Conservation (phyloP, 768 basidiomycete species). For the Phlebiopsis gigantea region DNA sequence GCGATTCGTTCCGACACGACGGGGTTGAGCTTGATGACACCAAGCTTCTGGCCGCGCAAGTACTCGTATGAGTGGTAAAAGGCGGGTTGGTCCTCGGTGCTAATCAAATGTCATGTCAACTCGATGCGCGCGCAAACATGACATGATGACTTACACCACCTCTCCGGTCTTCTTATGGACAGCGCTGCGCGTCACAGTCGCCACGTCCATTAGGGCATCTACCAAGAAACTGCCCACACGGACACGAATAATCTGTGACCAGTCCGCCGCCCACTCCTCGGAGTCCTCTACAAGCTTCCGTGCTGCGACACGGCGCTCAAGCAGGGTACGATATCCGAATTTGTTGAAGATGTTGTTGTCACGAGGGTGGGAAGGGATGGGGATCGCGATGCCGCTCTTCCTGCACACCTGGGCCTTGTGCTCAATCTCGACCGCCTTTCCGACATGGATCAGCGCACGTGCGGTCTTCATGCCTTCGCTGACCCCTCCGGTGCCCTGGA, state of each 20-base stretch:
- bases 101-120: slow-evolving; percentile 20
- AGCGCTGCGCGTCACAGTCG: slow-evolving; percentile 62
- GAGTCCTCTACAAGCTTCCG: slow-evolving; percentile 59
- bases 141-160: slow-evolving; percentile 34
- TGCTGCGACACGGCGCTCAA: slow-evolving; percentile 60
- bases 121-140: slow-evolving; percentile 25
- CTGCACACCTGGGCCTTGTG: slow-evolving; percentile 81
- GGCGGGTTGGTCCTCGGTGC: slow-evolving; percentile 79
- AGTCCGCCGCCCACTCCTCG: slow-evolving; percentile 72
- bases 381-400: slow-evolving; percentile 45
- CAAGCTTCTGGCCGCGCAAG: slow-evolving; percentile 89
- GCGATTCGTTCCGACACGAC: slow-evolving; percentile 73
- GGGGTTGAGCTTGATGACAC: slow-evolving; percentile 83
- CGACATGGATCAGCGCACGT: slow-evolving; percentile 72
- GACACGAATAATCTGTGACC: slow-evolving; percentile 75
- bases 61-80: slow-evolving; percentile 93
- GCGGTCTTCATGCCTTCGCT: slow-evolving; percentile 85
- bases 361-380: slow-evolving; percentile 17
- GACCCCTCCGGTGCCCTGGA: slow-evolving; percentile 74
- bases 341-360: slow-evolving; percentile 48
- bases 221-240: slow-evolving; percentile 81
- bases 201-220: slow-evolving; percentile 79
- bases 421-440: slow-evolving; percentile 84
- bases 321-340: slow-evolving; percentile 55
- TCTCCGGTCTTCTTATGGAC: slow-evolving; percentile 55